These are phyloP conservation scores for Coemansia biformis DNA, from an alignment of 192 early-diverging fungal genomes.

Conservation along the genomic window DNA sequence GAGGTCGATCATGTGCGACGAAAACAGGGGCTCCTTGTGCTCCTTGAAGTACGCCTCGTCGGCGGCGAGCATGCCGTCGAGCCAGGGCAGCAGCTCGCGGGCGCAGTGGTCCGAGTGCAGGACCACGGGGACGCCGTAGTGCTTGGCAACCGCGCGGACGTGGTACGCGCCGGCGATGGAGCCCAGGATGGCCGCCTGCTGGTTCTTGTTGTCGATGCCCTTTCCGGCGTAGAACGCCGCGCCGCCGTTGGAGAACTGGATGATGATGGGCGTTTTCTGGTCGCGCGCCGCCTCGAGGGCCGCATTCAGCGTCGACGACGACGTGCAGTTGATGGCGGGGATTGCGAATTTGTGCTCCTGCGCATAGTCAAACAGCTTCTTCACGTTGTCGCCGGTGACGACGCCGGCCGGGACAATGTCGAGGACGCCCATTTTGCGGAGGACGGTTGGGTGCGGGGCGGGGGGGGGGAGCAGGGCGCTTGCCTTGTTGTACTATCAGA, in stretches of 20 bases:
- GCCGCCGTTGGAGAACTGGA: slow-evolving; percentile 95
- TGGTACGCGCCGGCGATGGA: slow-evolving; percentile 88
- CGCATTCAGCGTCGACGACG: slow-evolving; percentile 87
- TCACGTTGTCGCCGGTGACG: slow-evolving; percentile 87
- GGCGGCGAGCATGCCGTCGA: slow-evolving; percentile 92
- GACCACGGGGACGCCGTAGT: slow-evolving; percentile 72
- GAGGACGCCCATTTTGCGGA: slow-evolving; percentile 73
- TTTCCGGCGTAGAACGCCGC: slow-evolving; percentile 90
- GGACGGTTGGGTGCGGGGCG: too few species aligned
- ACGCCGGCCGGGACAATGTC: slow-evolving; percentile 86
- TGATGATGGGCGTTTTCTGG: slow-evolving; percentile 85
- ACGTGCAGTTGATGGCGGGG: slow-evolving; percentile 95
- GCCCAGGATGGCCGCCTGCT: slow-evolving; percentile 85
- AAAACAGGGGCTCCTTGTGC: slow-evolving; percentile 93
- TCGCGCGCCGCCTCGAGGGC: slow-evolving; percentile 92
- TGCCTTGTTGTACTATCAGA: too few species aligned
- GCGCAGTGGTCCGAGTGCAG: slow-evolving; percentile 97
- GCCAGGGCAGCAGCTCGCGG: slow-evolving; percentile 94
- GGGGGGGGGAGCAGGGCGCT: too few species aligned
- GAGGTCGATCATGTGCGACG: slow-evolving; percentile 97
- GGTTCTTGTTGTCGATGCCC: slow-evolving; percentile 81
- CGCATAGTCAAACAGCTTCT: slow-evolving; percentile 71
- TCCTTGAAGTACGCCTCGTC: slow-evolving; percentile 92
- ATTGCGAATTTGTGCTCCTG: slow-evolving; percentile 85
- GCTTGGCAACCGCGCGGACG: slow-evolving; percentile 72